A percentile compares a stretch with the other conserved stretches of the same genome.
Conservation (phyloP, 495 filamentous ascomycete species). For the Durotheca rogersii region DNA sequence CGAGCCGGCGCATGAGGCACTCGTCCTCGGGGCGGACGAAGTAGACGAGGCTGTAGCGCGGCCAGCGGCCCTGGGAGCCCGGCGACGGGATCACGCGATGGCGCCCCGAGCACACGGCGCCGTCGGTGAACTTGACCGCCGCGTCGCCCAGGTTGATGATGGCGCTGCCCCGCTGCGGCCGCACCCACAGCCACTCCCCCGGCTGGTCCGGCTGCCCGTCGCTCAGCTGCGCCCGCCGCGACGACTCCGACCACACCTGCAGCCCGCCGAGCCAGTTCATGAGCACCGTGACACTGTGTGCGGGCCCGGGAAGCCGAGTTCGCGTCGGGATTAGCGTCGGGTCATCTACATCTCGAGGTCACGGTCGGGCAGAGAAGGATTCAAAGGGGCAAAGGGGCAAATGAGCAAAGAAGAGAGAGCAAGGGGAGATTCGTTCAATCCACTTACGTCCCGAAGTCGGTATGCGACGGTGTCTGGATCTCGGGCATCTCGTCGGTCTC, state of each 20-base stretch:
- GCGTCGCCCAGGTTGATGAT: conserved; percentile 69
- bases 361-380: too few relatives aligned
- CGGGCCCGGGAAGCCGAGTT: too few relatives aligned
- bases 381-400: too few relatives aligned
- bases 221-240: conserved; percentile 28
- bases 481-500: conserved; percentile 29
- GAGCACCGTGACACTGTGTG: conserved; percentile 55
- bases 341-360: too few relatives aligned
- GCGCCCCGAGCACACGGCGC: conserved; percentile 60
- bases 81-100: conserved; percentile 63
- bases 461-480: conserved; percentile 39
- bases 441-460: conserved; percentile 31
- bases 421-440: conserved; percentile 20
- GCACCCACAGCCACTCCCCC: conserved; percentile 60
- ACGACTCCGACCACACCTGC: conserved; percentile 53
- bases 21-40: conserved; percentile 62
- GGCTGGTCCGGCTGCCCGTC: conserved; percentile 32
- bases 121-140: conserved; percentile 62
- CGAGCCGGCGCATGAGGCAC: conserved; percentile 50
- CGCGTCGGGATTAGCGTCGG: too few relatives aligned
- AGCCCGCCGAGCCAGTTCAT: conserved; percentile 63
- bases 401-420: background rate
- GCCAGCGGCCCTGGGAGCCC: conserved; percentile 50
- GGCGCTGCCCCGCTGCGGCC: conserved; percentile 56
- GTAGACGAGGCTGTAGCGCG: conserved; percentile 62